These are phyloP conservation scores for Candida berthetii DNA, from an alignment of 805 yeast genomes.

Conservation along the genomic window DNA sequence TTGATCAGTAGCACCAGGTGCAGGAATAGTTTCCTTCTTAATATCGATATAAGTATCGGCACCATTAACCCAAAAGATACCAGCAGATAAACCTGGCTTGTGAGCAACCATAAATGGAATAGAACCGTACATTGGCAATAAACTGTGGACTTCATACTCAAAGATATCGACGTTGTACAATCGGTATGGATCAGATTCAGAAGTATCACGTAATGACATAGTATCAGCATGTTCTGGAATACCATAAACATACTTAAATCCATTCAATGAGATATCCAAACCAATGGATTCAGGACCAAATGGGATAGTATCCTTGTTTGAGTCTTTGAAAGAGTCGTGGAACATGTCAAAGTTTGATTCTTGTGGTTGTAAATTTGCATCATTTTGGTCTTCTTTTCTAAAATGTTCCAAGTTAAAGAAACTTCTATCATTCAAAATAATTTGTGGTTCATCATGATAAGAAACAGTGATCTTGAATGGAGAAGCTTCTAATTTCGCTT, in stretches of 20 bases:
- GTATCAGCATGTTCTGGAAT: slow-evolving; percentile 95
- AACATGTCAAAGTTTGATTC: slow-evolving; percentile 67
- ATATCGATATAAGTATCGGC: slow-evolving; percentile 92
- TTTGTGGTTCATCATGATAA: slow-evolving; percentile 37
- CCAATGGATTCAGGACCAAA: slow-evolving; percentile 90
- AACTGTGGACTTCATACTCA: slow-evolving; percentile 81
- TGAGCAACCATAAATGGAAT: slow-evolving; percentile 83
- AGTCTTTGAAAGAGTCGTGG: slow-evolving; percentile 65
- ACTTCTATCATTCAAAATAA: slow-evolving; percentile 61
- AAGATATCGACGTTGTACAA: slow-evolving; percentile 91
- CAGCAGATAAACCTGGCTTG: slow-evolving; percentile 51
- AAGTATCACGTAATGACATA: slow-evolving; percentile 67
- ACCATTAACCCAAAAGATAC: slow-evolving; percentile 85
- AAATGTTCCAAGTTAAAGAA: slow-evolving; percentile 82
- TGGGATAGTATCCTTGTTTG: slow-evolving; percentile 57
- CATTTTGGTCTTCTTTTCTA: slow-evolving; percentile 41
- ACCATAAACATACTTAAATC: slow-evolving; percentile 72
- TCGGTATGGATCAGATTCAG: slow-evolving; percentile 65
- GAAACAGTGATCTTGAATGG: slow-evolving; percentile 47
- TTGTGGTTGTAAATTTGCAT: slow-evolving; percentile 38
- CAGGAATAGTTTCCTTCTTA: slow-evolving; percentile 24
- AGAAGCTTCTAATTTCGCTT: slow-evolving; percentile 33
- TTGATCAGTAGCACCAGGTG: slow-evolving; percentile 5
- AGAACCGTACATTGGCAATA: slow-evolving; percentile 91
- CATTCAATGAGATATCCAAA: slow-evolving; percentile 62